A percentile compares a stretch with the other conserved stretches of the same genome.
Conservation (phyloP, 1,284 basidiomycete genomes). For the Ganoderma boninense region DNA sequence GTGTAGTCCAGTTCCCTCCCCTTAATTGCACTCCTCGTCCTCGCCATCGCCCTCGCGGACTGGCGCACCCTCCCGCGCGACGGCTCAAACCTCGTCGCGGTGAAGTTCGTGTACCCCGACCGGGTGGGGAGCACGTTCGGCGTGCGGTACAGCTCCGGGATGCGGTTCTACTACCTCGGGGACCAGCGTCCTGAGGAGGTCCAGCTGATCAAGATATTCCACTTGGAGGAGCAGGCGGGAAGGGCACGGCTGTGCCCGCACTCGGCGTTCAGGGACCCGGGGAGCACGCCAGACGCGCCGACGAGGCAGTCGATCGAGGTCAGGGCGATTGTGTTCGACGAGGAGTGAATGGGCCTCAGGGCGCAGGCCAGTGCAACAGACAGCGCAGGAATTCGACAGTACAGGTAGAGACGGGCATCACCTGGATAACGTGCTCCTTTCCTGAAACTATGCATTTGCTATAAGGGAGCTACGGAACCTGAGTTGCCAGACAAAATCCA, state of each 20-base stretch:
- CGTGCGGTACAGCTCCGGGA: constrained; percentile 34
- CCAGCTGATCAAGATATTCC: constrained; percentile 53
- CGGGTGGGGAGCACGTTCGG: constrained; percentile 45
- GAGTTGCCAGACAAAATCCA: too few species aligned
- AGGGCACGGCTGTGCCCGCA: constrained; percentile 52
- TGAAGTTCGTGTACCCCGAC: constrained; percentile 43
- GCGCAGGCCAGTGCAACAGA: too few species aligned
- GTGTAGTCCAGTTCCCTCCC: too few species aligned
- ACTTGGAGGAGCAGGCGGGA: constrained; percentile 43
- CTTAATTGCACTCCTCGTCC: too few species aligned
- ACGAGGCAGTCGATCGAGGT: constrained; percentile 50
- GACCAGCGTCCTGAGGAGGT: constrained; percentile 53
- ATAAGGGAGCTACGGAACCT: too few species aligned
- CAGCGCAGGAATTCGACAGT: too few species aligned
- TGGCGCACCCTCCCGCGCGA: constrained; percentile 45
- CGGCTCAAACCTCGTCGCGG: constrained; percentile 43
- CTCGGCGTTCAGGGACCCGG: constrained; percentile 49
- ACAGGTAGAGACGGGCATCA: too few species aligned
- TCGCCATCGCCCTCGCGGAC: constrained; percentile 43
- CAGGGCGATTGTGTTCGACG: constrained; percentile 44
- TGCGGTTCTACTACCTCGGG: constrained; percentile 51
- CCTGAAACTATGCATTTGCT: too few species aligned
- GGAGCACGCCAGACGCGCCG: constrained; percentile 46
- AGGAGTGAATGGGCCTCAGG: constrained; percentile 9
- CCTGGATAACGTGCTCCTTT: too few species aligned